Evolutionary conservation across 495 filamentous ascomycete genomes (phyloP), one percentile per base, ranked within the genome.

Genomic region (Trichoderma parareesei): DNA sequence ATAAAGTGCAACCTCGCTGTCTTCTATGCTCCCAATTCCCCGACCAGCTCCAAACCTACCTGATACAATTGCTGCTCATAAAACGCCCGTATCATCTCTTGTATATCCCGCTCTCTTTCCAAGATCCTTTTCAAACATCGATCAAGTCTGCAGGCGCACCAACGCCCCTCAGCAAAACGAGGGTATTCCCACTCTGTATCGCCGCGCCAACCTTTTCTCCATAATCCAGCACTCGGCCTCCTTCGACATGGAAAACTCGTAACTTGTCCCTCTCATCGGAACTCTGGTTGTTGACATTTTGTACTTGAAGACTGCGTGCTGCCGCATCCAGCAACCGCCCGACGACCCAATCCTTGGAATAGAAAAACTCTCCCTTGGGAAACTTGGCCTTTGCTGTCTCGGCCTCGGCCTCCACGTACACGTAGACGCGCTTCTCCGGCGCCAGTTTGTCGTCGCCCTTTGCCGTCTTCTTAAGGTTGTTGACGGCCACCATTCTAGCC

Each of bases 231-330:
- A 98, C 77, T 64, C 90, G 77, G 1, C 95, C 95, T 0, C 87
- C 88, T 72, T 98, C 94, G 0, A 97, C 89, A 74, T 98, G 93
- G 65, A 94, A 98, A 2, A 98, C 84, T 44, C 93, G 74, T 67
- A 98, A 70, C 71, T 85, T 85, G 40, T 90, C 88, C 75, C 89
- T 86, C 78, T 96, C 91, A 16, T 88, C 82, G 38, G 81, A 85
- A 20, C 81, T 87, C 64, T 90, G 82, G 72, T 97, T 97, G 71
- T 97, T 97, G 66, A 95, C 68, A 73, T 97, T 97, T 75, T 90
- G 81, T 44, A 97, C 86, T 71, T 89, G 87, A 65, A 97, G 72
- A 67, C 83, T 85, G 77, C 83, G 85, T 14, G 95, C 93, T 59
- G 91, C 95, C 42, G 90, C 88, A 72, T 98, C 94, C 64, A 98